Percentiles rank a stretch among this genome's conserved stretches.
Evolutionary conservation across 2,329 filamentous ascomycete genomes (phyloP).

Genomic region (Diaporthe sp.): DNA sequence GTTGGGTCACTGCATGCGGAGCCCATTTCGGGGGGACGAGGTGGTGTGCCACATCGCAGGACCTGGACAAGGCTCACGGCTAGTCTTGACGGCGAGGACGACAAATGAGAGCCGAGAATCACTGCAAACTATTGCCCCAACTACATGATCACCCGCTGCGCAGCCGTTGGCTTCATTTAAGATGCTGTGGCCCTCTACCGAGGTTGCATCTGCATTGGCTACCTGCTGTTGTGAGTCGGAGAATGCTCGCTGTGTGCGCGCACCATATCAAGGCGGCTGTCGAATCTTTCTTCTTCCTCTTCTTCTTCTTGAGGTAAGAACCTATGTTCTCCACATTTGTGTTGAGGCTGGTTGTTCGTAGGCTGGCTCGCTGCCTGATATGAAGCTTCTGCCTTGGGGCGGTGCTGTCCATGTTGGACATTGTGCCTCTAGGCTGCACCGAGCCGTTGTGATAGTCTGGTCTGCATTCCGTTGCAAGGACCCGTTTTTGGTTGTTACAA

Average conservation of each 20-base stretch:
- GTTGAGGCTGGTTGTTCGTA: neutral
- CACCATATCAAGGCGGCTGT: neutral
- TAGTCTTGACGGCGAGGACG: neutral
- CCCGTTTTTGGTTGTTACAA: neutral
- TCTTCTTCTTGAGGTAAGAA: no score
- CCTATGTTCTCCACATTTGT: neutral
- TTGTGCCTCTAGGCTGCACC: conserved; percentile 23
- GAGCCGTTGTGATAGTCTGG: conserved; percentile 2
- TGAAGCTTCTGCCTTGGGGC: conserved; percentile 27
- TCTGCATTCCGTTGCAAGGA: neutral
- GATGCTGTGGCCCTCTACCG: conserved; percentile 13
- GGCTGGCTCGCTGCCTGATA: conserved; percentile 17
- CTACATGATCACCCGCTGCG: conserved; percentile 22
- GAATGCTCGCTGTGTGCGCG: conserved; percentile 10
- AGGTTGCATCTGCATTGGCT: conserved; percentile 12
- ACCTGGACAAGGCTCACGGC: conserved; percentile 4
- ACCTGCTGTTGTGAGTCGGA: conserved; percentile 5
- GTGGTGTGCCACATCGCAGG: conserved; percentile 18
- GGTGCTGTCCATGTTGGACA: conserved; percentile 4
- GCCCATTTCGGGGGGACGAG: neutral
- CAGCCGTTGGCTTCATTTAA: conserved; percentile 1
- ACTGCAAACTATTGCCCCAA: conserved; percentile 9
- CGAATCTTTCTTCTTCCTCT: neutral
- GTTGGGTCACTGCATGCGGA: conserved; percentile 21
- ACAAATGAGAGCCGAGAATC: neutral